Percentiles rank a stretch among this genome's conserved stretches.
Evolutionary conservation across 1,139 yeast species (phyloP).

Genomic region (Candida labiduridarum): DNA sequence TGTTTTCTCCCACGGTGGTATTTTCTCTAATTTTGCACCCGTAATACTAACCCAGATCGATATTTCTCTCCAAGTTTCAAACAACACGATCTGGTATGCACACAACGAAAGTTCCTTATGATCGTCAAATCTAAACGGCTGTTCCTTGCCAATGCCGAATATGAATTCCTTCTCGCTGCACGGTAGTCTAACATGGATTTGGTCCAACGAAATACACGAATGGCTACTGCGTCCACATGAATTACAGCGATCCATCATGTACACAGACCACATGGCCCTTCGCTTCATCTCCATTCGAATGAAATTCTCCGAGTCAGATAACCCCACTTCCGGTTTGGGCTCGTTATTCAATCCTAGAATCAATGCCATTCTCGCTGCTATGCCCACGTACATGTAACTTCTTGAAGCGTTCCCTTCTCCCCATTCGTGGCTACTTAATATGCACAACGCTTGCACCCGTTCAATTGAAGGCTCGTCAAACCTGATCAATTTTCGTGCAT

Average conservation of each 20-base stretch:
- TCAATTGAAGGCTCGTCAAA: conserved; percentile 42
- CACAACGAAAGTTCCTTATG: conserved; percentile 20
- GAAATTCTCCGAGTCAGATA: conserved; percentile 15
- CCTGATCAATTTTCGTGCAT: conserved; percentile 31
- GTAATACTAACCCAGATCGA: conserved; percentile 38
- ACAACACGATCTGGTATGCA: conserved; percentile 29
- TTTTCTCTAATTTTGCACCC: conserved; percentile 28
- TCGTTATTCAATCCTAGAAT: conserved; percentile 37
- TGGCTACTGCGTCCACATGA: conserved; percentile 38
- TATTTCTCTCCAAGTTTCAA: conserved; percentile 35
- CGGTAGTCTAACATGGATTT: conserved; percentile 26
- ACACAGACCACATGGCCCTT: conserved; percentile 43
- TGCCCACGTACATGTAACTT: conserved; percentile 38
- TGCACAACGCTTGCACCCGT: conserved; percentile 37
- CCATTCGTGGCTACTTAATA: conserved; percentile 45
- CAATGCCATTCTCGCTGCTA: conserved; percentile 44
- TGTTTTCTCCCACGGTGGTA: conserved; percentile 30
- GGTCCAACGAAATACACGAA: conserved; percentile 30
- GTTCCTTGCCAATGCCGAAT: conserved; percentile 22
- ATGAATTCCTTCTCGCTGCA: conserved; percentile 26
- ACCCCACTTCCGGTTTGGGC: conserved; percentile 13
- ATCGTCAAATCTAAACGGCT: conserved; percentile 16
- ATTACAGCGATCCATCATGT: conserved; percentile 46
- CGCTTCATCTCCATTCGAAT: conserved; percentile 33
- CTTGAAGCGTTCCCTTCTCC: conserved; percentile 42